These are phyloP conservation scores for Corrigiola litoralis DNA, from an alignment of 179 eudicot species.

Conservation along the genomic window DNA sequence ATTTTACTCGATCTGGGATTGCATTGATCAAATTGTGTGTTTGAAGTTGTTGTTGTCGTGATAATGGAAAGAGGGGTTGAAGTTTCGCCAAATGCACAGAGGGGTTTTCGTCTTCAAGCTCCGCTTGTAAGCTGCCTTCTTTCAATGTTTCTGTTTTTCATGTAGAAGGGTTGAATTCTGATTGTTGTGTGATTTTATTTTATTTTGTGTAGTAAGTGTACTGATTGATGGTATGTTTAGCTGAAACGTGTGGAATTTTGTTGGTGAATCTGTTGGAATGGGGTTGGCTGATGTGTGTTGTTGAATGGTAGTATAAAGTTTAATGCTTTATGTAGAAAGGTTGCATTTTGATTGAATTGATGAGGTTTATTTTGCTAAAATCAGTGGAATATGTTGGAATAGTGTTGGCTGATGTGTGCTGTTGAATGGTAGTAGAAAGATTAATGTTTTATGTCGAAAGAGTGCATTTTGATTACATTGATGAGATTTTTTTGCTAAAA, in stretches of 20 bases:
- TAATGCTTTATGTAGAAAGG: background rate
- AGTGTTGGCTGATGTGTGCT: background rate
- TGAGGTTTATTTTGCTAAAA: background rate
- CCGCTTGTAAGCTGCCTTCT: slow-evolving; percentile 55
- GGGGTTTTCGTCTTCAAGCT: slow-evolving; percentile 87
- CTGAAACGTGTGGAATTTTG: slow-evolving; percentile 1
- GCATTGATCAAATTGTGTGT: background rate
- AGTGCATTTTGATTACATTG: background rate
- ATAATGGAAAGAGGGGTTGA: slow-evolving; percentile 59
- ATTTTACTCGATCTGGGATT: slow-evolving; percentile 11
- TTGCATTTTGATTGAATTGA: too few species aligned
- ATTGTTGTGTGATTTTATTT: background rate
- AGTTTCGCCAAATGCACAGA: slow-evolving; percentile 57
- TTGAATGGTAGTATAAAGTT: background rate
- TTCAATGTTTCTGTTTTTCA: background rate
- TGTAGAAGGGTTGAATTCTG: background rate
- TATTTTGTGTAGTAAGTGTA: background rate
- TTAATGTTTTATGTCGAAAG: background rate
- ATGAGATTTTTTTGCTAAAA: background rate
- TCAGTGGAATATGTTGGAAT: background rate
- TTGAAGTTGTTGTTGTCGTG: background rate
- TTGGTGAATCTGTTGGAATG: background rate
- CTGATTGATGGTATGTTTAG: slow-evolving; percentile 13
- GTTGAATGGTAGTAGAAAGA: background rate
- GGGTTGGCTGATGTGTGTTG: background rate